Conservation (phyloP, 345 rosid species). For the Cardiospermum halicacabum region DNA sequence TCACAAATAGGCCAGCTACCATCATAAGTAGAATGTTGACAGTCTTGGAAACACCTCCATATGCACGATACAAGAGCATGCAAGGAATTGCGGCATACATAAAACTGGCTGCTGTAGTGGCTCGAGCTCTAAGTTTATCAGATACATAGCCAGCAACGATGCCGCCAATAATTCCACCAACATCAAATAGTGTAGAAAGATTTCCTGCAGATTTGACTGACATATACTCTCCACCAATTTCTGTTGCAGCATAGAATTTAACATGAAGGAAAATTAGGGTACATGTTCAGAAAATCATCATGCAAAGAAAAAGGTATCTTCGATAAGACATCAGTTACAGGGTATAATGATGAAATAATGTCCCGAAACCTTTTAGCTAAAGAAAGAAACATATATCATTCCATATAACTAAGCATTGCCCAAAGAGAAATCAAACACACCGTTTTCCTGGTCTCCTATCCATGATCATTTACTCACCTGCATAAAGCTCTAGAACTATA, state of each 20-base stretch:
- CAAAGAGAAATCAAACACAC: too few species aligned
- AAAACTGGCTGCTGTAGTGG: constrained; percentile 78
- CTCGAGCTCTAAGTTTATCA: constrained; percentile 77
- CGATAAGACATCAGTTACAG: background rate
- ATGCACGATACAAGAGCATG: constrained; percentile 65
- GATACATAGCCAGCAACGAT: constrained; percentile 78
- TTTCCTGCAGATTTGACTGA: constrained; percentile 95
- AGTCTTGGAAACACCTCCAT: constrained; percentile 57
- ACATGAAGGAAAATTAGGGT: constrained; percentile 7
- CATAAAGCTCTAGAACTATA: too few species aligned
- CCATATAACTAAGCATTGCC: too few species aligned
- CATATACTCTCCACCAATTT: constrained; percentile 79
- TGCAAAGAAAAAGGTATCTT: background rate
- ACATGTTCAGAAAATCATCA: constrained; percentile 1
- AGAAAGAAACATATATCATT: too few species aligned
- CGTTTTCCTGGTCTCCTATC: too few species aligned
- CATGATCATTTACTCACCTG: too few species aligned
- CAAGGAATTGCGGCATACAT: constrained; percentile 86
- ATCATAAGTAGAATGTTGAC: constrained; percentile 78
- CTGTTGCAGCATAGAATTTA: constrained; percentile 37
- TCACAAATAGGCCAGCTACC: constrained; percentile 76
- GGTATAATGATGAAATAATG: too few species aligned
- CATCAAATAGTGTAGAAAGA: constrained; percentile 85
- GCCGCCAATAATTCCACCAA: constrained; percentile 90
- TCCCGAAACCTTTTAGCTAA: background rate